These are phyloP conservation scores for Moesziomyces antarcticus DNA, from an alignment of 1,284 basidiomycete genomes.

Conservation along the genomic window DNA sequence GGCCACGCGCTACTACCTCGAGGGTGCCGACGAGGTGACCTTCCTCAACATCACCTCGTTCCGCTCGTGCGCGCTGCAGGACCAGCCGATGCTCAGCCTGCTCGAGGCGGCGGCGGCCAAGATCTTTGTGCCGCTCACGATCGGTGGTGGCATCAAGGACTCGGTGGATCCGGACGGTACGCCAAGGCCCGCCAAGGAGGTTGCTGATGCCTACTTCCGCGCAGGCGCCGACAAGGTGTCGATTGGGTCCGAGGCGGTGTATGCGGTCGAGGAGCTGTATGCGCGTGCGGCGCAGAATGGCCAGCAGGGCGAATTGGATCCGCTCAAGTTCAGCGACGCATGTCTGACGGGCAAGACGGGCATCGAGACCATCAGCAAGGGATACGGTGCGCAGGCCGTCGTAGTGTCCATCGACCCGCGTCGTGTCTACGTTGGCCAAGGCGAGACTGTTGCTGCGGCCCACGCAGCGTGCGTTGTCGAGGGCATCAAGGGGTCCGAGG, in stretches of 20 bases:
- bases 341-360: constrained; percentile 73
- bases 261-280: constrained; percentile 85
- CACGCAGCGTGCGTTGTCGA: constrained; percentile 59
- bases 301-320: constrained; percentile 64
- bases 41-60: constrained; percentile 99
- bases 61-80: constrained; percentile 90
- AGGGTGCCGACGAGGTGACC: constrained; percentile 95
- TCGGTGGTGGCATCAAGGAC: constrained; percentile 98
- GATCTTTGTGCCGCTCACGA: constrained; percentile 97
- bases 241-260: constrained; percentile 94
- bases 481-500: constrained; percentile 71
- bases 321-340: constrained; percentile 49
- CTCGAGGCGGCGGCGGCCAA: constrained; percentile 88
- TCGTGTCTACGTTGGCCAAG: constrained; percentile 82
- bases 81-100: constrained; percentile 98
- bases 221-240: constrained; percentile 97
- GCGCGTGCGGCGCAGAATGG: constrained; percentile 78
- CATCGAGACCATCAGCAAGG: constrained; percentile 90
- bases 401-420: constrained; percentile 97
- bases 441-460: constrained; percentile 70
- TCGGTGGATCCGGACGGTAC: constrained; percentile 95
- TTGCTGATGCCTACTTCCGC: constrained; percentile 95
- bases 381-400: constrained; percentile 95
- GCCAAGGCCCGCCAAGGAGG: constrained; percentile 84
- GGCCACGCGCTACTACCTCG: constrained; percentile 84